These are phyloP conservation scores for Amborella trichopoda DNA, from an alignment of 164 flowering plant genomes.

Conservation along the genomic window DNA sequence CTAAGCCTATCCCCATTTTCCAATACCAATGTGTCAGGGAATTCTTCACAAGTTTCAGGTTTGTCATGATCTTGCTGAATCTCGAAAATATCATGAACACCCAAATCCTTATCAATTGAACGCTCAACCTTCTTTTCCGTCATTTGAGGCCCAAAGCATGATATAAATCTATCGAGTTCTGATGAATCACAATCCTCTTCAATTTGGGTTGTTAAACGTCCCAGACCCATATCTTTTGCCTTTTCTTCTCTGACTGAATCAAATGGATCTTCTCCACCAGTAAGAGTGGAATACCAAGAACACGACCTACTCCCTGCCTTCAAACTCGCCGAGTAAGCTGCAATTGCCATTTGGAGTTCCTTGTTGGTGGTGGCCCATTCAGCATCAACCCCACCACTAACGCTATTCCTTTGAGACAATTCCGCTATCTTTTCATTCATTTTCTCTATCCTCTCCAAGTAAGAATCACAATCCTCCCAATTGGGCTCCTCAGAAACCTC, in stretches of 20 bases:
- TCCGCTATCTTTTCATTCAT: constrained; percentile 42
- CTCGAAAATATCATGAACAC: constrained; percentile 59
- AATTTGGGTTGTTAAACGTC: constrained; percentile 5
- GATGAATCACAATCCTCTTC: constrained; percentile 1
- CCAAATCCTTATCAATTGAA: constrained; percentile 6
- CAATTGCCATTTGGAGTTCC: constrained; percentile 1
- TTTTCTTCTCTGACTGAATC: constrained; percentile 4
- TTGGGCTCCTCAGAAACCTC: constrained; percentile 12
- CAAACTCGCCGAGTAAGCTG: constrained; percentile 2
- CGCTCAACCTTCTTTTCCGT: constrained; percentile 10
- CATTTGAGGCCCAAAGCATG: constrained; percentile 1
- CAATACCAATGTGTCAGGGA: constrained; percentile 5
- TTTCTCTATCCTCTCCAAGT: constrained; percentile 46
- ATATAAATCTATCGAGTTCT: background rate
- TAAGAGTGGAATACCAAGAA: constrained; percentile 8
- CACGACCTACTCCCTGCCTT: constrained; percentile 8
- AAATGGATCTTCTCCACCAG: constrained; percentile 7
- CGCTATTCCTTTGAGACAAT: constrained; percentile 20
- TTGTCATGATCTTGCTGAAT: constrained; percentile 31
- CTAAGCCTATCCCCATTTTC: constrained; percentile 19
- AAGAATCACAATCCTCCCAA: constrained; percentile 18
- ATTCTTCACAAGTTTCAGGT: constrained; percentile 5
- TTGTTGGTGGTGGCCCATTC: constrained; percentile 3
- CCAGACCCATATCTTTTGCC: constrained; percentile 1
- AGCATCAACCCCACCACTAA: constrained; percentile 4